Percentiles rank a stretch among this genome's conserved stretches.
Evolutionary conservation across 345 rosid species (phyloP).

Genomic region (Litchi chinensis): DNA sequence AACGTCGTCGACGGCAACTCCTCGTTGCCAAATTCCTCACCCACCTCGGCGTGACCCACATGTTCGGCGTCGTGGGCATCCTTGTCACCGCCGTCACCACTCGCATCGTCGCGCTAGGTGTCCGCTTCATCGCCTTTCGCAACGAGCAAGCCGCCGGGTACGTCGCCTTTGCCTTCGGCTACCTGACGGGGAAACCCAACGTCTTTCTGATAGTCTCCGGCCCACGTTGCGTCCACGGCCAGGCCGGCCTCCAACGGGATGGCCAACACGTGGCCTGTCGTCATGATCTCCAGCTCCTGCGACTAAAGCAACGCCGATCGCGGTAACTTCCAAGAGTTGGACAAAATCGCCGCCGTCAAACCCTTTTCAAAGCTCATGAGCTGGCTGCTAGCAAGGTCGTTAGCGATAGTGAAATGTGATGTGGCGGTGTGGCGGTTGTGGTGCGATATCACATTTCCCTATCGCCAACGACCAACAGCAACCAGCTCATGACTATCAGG

Average conservation of each 20-base stretch:
- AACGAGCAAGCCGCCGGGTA: constrained; percentile 99
- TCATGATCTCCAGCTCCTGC: constrained; percentile 91
- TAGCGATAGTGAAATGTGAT: too few species aligned
- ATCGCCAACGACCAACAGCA: too few species aligned
- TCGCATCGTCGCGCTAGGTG: constrained; percentile 71
- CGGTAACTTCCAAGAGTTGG: constrained; percentile 95
- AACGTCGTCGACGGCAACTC: constrained; percentile 59
- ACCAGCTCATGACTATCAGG: too few species aligned
- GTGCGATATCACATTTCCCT: too few species aligned
- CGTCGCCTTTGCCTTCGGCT: constrained; percentile 95
- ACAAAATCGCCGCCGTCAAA: constrained; percentile 81
- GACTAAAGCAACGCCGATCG: constrained; percentile 78
- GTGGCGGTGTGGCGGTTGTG: too few species aligned
- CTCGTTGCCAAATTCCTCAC: constrained; percentile 68
- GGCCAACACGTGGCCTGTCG: constrained; percentile 88
- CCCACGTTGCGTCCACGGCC: constrained; percentile 96
- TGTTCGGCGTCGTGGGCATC: constrained; percentile 97
- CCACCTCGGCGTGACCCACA: constrained; percentile 77
- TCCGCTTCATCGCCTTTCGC: constrained; percentile 94
- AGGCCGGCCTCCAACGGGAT: constrained; percentile 88
- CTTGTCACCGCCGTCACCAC: constrained; percentile 91
- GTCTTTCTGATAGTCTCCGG: constrained; percentile 90
- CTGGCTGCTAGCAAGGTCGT: too few species aligned
- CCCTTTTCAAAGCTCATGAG: constrained; percentile 75
- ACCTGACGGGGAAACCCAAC: constrained; percentile 80